Base-by-base conservation (phyloP, 2,329 filamentous ascomycete species). In the Cercospora nicotianae region DNA sequence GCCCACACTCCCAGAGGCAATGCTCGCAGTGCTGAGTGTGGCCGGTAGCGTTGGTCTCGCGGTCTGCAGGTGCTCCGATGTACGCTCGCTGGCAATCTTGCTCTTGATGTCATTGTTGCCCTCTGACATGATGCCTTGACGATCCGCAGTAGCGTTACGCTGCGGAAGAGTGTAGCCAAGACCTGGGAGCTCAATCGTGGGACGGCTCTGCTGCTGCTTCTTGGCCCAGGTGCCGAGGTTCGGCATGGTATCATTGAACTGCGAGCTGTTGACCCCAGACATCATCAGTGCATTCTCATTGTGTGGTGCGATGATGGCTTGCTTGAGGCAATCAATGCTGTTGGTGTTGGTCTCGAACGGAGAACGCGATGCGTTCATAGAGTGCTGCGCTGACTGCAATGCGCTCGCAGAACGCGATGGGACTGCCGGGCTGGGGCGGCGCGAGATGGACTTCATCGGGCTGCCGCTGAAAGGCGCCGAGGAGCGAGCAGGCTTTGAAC, bases 261-360 rank as follows among this genome's bases (percentile, higher is more conserved):
- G 70, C 28, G 74, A 73, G 8, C 73, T 75, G 30, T 75, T 73
- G 33, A 70, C 61, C 10, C 72, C 73, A n/a, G 76, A 75, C 12
- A 74, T 76, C 28, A 76, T 67, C 18, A 78, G 65, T 8, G 76
- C 74, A 48, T 77, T 75, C 71, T 79, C 76, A 36, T 78, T 78
- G 42, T 74, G 72, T 8, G 77, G 72, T 7, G 74, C 75, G 61
- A 73, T 71, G 36, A 77, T 66, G 8, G 73, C 74, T 64, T 78
- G 73, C 71, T 78, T 78, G 31, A 78, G 68, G 30, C 70, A 72
- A 67, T 77, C 75, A 45, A 75, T 66, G 33, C 71, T 72, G 2
- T 72, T 69, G 10, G 71, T 61, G 42, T 63, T 66, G 13, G 62
- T 69, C 67, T 77, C 74, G 23, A 75, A 68, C 6, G 73, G 71